Evolutionary conservation across 768 basidiomycete species (phyloP).

Genomic region (Lactarius sp.): DNA sequence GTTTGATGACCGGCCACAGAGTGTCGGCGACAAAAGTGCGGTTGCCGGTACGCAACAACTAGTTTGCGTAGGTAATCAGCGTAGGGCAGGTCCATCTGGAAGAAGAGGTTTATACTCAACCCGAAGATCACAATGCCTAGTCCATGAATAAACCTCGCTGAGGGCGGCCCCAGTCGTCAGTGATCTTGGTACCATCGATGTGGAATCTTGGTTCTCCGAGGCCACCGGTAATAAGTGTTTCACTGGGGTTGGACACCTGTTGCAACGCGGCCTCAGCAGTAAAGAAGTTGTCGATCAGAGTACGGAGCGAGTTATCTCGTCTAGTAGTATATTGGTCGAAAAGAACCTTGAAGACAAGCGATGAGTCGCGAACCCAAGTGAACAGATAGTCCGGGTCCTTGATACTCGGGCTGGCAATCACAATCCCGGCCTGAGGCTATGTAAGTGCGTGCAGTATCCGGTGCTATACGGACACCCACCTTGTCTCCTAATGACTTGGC

Average conservation of each 20-base stretch:
- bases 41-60: slow-evolving; percentile 51
- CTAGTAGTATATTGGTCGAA: slow-evolving; percentile 49
- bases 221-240: slow-evolving; percentile 59
- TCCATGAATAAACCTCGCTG: slow-evolving; percentile 46
- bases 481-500: slow-evolving; percentile 51
- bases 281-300: slow-evolving; percentile 56
- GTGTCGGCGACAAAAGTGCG: slow-evolving; percentile 43
- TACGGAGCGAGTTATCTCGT: slow-evolving; percentile 45
- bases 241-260: slow-evolving; percentile 65
- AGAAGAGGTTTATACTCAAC: not conserved
- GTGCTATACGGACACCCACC: slow-evolving; percentile 28
- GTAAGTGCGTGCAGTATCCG: not conserved
- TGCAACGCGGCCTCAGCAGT: slow-evolving; percentile 54
- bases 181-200: slow-evolving; percentile 52
- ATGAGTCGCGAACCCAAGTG: slow-evolving; percentile 73
- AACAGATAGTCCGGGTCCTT: slow-evolving; percentile 56
- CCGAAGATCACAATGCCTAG: not conserved
- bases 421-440: slow-evolving; percentile 34
- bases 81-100: slow-evolving; percentile 70
- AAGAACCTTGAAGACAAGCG: slow-evolving; percentile 62
- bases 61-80: slow-evolving; percentile 72
- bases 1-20: slow-evolving; percentile 67
- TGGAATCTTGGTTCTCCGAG: slow-evolving; percentile 81
- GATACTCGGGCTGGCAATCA: slow-evolving; percentile 40
- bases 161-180: slow-evolving; percentile 45